Evolutionary conservation across 345 rosid genomes (phyloP).

Genomic region (Atalantia buxifolia): DNA sequence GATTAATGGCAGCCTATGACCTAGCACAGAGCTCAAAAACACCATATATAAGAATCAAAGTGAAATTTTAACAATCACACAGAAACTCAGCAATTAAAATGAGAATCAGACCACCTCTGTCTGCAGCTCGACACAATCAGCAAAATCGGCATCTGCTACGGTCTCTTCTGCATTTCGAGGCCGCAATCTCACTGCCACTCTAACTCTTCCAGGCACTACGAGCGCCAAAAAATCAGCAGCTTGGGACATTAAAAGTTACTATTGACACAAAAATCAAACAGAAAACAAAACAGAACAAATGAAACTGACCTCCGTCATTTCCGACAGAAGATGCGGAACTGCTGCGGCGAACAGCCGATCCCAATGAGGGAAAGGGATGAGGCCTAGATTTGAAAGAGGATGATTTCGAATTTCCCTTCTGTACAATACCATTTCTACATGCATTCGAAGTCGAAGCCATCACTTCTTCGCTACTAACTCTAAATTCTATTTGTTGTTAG

Average conservation of each 20-base stretch:
- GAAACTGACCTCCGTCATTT: slow-evolving; percentile 61
- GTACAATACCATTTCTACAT: slow-evolving; percentile 47
- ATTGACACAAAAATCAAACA: too few relatives aligned
- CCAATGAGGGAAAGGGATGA: slow-evolving; percentile 39
- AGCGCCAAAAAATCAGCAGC: not conserved
- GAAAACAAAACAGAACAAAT: not conserved
- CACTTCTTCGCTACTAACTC: not conserved
- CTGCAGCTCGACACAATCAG: slow-evolving; percentile 94
- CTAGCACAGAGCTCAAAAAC: slow-evolving; percentile 1
- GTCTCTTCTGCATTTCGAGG: slow-evolving; percentile 88
- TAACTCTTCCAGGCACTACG: slow-evolving; percentile 89
- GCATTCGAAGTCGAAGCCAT: slow-evolving; percentile 62
- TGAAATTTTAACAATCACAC: not conserved
- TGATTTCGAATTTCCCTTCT: slow-evolving; percentile 49
- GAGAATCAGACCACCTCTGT: slow-evolving; percentile 62
- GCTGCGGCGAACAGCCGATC: slow-evolving; percentile 61
- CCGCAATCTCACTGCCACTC: slow-evolving; percentile 92
- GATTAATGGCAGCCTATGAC: slow-evolving; percentile 9
- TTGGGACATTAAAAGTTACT: not conserved
- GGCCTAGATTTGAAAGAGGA: slow-evolving; percentile 76
- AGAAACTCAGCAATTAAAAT: not conserved
- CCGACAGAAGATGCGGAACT: slow-evolving; percentile 48
- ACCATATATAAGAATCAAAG: not conserved
- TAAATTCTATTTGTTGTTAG: not conserved
- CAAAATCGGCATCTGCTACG: slow-evolving; percentile 94